Base-by-base conservation (phyloP, 352 stramenopile species). In the Globisporangium splendens region DNA sequence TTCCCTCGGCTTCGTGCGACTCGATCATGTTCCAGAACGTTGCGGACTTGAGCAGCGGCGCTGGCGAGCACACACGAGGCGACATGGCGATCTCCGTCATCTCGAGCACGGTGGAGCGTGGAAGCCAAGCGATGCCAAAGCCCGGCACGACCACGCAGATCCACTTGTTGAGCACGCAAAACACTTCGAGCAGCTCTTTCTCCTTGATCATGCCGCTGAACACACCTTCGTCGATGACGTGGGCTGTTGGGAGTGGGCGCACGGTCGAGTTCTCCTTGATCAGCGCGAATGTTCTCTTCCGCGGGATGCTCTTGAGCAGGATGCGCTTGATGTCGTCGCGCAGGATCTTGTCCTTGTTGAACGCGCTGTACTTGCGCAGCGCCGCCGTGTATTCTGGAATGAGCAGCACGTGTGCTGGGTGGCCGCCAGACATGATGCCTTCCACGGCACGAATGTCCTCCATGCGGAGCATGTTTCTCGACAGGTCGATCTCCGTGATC, bases 1-100 rank as follows among this genome's bases (percentile, higher is more conserved):
- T 82, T 11, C 70, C 70, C 33, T 79, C 68, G 1, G 68, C 66
- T 20, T 83, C 73, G 15, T 71, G 24, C 6, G 68, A 63, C 42
- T 83, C 73, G 48, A 83, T 83, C 73, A 83, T 83, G 56, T 79
- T 75, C 65, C 66, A 78, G 59, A 79, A 83, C 13, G 68, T 69
- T 17, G 76, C 69, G 10, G 68, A 70, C 31, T 62, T 61, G 58
- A 83, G 69, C 24, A 83, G 69, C 24, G 71, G 63, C 14, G 70
- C 61, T 0, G 73, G 73, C 18, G 73, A 83, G 57, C 73, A 79
- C 21, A 78, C 76, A 41, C 73, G 70, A 20, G 71, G 71, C 10
- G 73, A 83, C 65, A 80, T 75, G 22, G 68, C 62, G 61, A 83
- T 75, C 58, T 83, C 73, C 6, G 68, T 83, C 56, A 83, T 72